Evolutionary conservation across 2,329 filamentous ascomycete genomes (phyloP), one percentile per base, ranked within the genome.

Genomic region (Onygenales sp.): DNA sequence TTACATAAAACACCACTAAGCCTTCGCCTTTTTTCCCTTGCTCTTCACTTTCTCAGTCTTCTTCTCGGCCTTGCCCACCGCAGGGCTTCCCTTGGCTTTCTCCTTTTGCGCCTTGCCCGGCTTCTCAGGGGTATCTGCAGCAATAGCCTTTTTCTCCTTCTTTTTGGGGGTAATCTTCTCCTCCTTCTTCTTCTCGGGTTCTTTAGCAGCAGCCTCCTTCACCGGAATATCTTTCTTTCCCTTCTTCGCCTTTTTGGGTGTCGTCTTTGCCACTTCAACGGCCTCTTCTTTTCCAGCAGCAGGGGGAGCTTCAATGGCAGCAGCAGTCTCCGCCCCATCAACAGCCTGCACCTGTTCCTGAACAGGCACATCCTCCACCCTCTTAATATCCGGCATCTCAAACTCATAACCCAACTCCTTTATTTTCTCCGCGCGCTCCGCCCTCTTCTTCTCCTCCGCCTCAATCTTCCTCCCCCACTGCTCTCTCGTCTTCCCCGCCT

Each of bases 401-500:
- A 89, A 91, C 56, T 93, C 84, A 70, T 98, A 97, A 8, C 87
- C 92, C 55, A 94, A 70, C 42, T 79, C 83, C 77, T 88, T 85
- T 59, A 96, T 74, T 73, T 87, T 87, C 65, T 86, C 81, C 1
- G 81, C 83, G 71, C 88, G 87, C 59, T 77, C 77, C 39, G 75
- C 72, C 52, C 93, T 79, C 70, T 81, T 84, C 68, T 80, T 77
- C 69, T 86, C 80, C 75, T 95, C 91, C 62, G 80, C 83, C 52
- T 78, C 74, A 52, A 93, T 82, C 67, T 84, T 86, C 72, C 81
- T 81, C 55, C 84, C 77, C 93, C 93, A 98, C n/a, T 77, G 76
- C 37, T 85, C 81, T 65, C 89, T 82, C 17, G 85, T 82, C 59
- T 82, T 80, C 42, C 87, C 86, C 66, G 85, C 82, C 63, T 85